Base-by-base conservation (phyloP, 2,329 filamentous ascomycete species). In the Ophiostoma fasciatum region DNA sequence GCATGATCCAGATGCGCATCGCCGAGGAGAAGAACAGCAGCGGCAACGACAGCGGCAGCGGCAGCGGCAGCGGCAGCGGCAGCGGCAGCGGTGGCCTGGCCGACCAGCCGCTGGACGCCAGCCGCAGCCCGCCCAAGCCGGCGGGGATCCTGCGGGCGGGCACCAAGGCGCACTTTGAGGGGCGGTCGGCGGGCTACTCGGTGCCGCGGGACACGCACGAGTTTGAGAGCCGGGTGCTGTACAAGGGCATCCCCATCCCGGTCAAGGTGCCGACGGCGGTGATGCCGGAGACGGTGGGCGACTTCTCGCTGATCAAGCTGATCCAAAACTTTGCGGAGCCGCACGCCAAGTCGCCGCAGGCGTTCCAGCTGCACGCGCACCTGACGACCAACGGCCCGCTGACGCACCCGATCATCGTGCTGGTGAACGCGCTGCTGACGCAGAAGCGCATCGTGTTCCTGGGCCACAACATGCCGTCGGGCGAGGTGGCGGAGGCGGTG, bases 371-470 rank as follows among this genome's bases (percentile, higher is more conserved):
- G 29, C 90, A 98, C 55, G 75, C 87, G 10, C 90, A 98, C 55
- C 71, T 98, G 13, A 98, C 90, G 1, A 96, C 88, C 4, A 87
- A 82, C 51, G 90, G 90, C 4, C 68, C 82, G 12, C 78, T 71
- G 46, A 98, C 90, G 0, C 90, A 98, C 54, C 90, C 90, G 1
- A 83, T 98, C 45, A 87, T 96, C 43, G 82, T 98, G 7, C 72
- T 98, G 18, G 77, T 90, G 48, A 98, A 98, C 51, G 90, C 85
- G 0, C 75, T 98, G 44, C 66, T 98, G 36, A 98, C 90, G 0
- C 88, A 98, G 53, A 98, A 98, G 60, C 77, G 90, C 36, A 74
- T 98, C 50, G 87, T 98, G 41, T 98, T 98, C 55, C 66, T 98
- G 7, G 90, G 90, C 4, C 82, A 98, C 61, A 93, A 93, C 51